phyloP scores from a whole-genome alignment of 2,329 filamentous ascomycete species.

The Penicillium rolfsii region DNA sequence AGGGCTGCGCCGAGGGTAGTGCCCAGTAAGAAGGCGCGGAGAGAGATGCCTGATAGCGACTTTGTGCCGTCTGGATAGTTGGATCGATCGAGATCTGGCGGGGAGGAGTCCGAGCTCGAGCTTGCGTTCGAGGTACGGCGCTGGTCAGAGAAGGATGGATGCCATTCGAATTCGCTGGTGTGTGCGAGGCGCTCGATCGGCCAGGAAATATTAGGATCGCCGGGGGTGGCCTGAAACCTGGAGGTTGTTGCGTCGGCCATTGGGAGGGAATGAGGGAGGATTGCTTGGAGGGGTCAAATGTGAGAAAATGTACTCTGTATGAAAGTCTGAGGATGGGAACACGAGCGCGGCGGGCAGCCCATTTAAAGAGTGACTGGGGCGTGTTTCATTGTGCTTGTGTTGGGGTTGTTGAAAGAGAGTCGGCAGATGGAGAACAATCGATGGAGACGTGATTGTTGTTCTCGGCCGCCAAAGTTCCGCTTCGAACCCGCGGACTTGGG shows the following conservation, averaged over 20 bases:
- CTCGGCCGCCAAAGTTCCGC: neutral
- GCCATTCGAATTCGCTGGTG: constrained; percentile 22
- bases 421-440: constrained; percentile 1
- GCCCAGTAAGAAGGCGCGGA: constrained; percentile 51
- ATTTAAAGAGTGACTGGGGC: neutral
- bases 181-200: constrained; percentile 16
- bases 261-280: neutral
- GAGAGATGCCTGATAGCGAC: constrained; percentile 50
- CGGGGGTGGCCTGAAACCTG: constrained; percentile 15
- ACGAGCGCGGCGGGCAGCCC: neutral
- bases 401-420: neutral
- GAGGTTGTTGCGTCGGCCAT: constrained; percentile 25
- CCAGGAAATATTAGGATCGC: constrained; percentile 25
- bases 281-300: neutral
- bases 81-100: constrained; percentile 31
- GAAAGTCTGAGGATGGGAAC: neutral
- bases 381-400: constrained; percentile 5
- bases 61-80: constrained; percentile 45
- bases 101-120: constrained; percentile 8
- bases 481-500: neutral
- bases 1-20: constrained; percentile 43
- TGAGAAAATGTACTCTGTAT: too few relatives aligned
- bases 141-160: constrained; percentile 19
- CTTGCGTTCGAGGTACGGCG: constrained; percentile 8
- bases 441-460: constrained; percentile 4